These are phyloP conservation scores for Oleoguttula mirabilis DNA, from an alignment of 495 filamentous ascomycete genomes.

Conservation along the genomic window DNA sequence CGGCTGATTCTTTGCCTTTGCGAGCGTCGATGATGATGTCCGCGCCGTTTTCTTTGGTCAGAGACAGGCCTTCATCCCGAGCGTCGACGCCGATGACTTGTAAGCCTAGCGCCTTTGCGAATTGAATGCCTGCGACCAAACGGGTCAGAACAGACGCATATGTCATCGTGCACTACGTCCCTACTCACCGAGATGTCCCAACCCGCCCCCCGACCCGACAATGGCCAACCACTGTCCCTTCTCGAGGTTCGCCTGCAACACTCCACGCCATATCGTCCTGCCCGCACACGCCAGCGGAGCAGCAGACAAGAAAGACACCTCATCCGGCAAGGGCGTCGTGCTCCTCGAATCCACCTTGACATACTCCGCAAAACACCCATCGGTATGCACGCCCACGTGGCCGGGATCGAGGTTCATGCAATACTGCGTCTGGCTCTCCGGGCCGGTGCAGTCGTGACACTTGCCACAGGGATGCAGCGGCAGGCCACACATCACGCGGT, in stretches of 20 bases:
- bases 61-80: slow-evolving; percentile 39
- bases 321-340: slow-evolving; percentile 36
- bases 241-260: slow-evolving; percentile 35
- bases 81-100: slow-evolving; percentile 44
- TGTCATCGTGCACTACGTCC: slow-evolving; percentile 25
- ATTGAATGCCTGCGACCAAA: slow-evolving; percentile 43
- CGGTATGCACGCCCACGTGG: slow-evolving; percentile 33
- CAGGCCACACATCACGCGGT: slow-evolving; percentile 40
- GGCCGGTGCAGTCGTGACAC: slow-evolving; percentile 38
- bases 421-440: slow-evolving; percentile 36
- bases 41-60: slow-evolving; percentile 35
- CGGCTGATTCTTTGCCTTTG: slow-evolving; percentile 33
- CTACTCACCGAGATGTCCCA: slow-evolving; percentile 41
- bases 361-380: slow-evolving; percentile 46
- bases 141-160: too few species aligned
- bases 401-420: slow-evolving; percentile 32
- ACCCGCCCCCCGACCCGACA: slow-evolving; percentile 45
- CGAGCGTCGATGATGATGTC: slow-evolving; percentile 43
- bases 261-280: slow-evolving; percentile 40
- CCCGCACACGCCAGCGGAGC: slow-evolving; percentile 49
- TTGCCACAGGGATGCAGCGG: slow-evolving; percentile 37
- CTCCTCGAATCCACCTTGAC: slow-evolving; percentile 36
- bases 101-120: slow-evolving; percentile 42
- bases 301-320: slow-evolving; percentile 37
- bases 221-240: slow-evolving; percentile 37